Conservation (phyloP, 1,284 basidiomycete species). For the Sanghuangporus weigelae region DNA sequence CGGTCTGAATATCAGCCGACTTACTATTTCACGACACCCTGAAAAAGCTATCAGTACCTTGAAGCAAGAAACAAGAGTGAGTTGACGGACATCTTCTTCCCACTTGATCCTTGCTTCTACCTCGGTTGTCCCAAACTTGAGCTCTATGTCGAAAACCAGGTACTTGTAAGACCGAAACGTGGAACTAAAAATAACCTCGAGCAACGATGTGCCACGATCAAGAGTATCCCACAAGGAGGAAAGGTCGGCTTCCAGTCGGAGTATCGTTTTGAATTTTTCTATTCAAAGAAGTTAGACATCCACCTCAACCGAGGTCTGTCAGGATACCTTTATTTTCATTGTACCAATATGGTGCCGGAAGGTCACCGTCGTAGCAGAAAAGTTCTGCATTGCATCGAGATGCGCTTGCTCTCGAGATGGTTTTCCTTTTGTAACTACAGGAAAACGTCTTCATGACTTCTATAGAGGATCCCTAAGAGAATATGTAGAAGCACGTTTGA, state of each 20-base stretch:
- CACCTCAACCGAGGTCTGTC: conserved; percentile 42
- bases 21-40: conserved; percentile 63
- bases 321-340: conserved; percentile 12
- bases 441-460: not conserved
- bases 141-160: conserved; percentile 74
- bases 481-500: not conserved
- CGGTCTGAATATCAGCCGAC: conserved; percentile 19
- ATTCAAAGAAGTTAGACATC: conserved; percentile 33
- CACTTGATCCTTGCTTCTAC: conserved; percentile 76
- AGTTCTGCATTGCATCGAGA: not conserved
- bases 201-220: conserved; percentile 49
- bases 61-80: not conserved
- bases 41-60: not conserved
- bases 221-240: conserved; percentile 52
- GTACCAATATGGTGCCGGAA: conserved; percentile 6
- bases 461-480: not conserved
- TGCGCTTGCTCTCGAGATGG: not conserved
- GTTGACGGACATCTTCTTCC: conserved; percentile 59
- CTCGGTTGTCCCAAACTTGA: conserved; percentile 70
- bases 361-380: conserved; percentile 2
- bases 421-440: not conserved
- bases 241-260: conserved; percentile 57
- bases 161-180: conserved; percentile 35
- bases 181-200: conserved; percentile 68
- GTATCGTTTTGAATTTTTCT: conserved; percentile 44